These are phyloP conservation scores for Eragrostis tef DNA, from an alignment of 202 grass and related monocot genomes.

Conservation along the genomic window DNA sequence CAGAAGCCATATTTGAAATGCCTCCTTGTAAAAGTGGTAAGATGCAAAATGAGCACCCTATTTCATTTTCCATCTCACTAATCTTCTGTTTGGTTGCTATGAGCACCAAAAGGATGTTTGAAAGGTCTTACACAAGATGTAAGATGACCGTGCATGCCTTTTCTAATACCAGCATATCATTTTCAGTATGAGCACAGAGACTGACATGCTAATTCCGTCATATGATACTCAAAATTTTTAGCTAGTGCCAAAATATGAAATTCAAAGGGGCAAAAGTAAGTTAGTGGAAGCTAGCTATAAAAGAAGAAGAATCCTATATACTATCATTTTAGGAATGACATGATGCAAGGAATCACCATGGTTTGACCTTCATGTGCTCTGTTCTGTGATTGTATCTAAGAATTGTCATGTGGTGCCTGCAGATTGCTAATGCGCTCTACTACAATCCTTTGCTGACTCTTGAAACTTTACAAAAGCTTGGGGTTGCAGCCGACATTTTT, in stretches of 20 bases:
- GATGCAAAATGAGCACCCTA: constrained; percentile 19
- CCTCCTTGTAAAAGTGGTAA: constrained; percentile 88
- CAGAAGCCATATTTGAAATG: constrained; percentile 80
- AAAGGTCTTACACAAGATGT: background rate
- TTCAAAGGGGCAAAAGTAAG: background rate
- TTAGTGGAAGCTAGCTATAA: background rate
- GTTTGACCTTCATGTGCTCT: constrained; percentile 14
- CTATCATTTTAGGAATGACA: background rate
- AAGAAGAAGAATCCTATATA: background rate
- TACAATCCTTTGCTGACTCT: constrained; percentile 80
- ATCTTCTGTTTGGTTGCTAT: background rate
- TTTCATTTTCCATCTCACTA: constrained; percentile 14
- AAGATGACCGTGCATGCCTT: background rate
- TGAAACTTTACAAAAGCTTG: constrained; percentile 67
- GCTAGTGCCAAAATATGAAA: background rate
- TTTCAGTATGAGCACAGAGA: background rate
- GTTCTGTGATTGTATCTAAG: constrained; percentile 10
- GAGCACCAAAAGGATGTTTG: background rate
- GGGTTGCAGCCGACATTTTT: constrained; percentile 73
- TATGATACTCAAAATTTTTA: background rate
- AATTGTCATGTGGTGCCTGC: constrained; percentile 43
- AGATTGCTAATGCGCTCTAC: constrained; percentile 85
- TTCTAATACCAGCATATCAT: constrained; percentile 5
- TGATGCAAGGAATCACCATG: background rate
- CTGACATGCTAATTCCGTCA: background rate